A percentile compares a stretch with the other conserved stretches of the same genome.
Conservation (phyloP, 257 asterid genomes). For the Leptodermis oblonga region DNA sequence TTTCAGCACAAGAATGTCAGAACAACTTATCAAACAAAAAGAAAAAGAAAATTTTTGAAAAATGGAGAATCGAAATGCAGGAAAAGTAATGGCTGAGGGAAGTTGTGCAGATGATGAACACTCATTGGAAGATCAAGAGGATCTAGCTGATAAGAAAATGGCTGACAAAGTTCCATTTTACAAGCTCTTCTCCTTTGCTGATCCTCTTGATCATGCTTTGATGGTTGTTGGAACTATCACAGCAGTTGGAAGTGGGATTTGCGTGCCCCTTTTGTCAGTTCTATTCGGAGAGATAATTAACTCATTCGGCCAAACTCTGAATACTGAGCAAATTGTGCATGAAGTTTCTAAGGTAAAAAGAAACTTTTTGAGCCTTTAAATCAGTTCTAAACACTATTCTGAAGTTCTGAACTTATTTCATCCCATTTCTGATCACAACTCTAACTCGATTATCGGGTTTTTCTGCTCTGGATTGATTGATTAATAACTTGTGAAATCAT, state of each 20-base stretch:
- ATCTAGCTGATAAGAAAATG: conserved; percentile 5
- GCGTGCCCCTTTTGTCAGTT: conserved; percentile 52
- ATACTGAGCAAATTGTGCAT: conserved; percentile 20
- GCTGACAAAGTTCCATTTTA: conserved; percentile 38
- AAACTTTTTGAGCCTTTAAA: too few species aligned
- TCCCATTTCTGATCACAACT: background rate
- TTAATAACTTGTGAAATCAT: conserved; percentile 4
- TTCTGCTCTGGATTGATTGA: background rate
- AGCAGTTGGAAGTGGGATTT: conserved; percentile 47
- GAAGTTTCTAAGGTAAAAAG: conserved; percentile 53
- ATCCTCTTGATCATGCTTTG: conserved; percentile 33
- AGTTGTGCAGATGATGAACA: conserved; percentile 14
- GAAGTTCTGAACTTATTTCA: background rate
- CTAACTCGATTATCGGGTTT: background rate
- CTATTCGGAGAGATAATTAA: conserved; percentile 47
- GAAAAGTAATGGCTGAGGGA: conserved; percentile 25
- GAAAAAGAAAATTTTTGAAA: too few species aligned
- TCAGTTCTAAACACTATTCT: background rate
- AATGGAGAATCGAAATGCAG: conserved; percentile 7
- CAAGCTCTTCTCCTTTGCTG: conserved; percentile 55
- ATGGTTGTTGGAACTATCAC: conserved; percentile 47
- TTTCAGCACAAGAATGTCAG: background rate
- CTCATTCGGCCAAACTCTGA: conserved; percentile 48
- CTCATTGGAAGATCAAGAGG: conserved; percentile 2
- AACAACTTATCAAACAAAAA: background rate